Conservation (phyloP, 495 filamentous ascomycete species). For the Aspergillus baeticus region DNA sequence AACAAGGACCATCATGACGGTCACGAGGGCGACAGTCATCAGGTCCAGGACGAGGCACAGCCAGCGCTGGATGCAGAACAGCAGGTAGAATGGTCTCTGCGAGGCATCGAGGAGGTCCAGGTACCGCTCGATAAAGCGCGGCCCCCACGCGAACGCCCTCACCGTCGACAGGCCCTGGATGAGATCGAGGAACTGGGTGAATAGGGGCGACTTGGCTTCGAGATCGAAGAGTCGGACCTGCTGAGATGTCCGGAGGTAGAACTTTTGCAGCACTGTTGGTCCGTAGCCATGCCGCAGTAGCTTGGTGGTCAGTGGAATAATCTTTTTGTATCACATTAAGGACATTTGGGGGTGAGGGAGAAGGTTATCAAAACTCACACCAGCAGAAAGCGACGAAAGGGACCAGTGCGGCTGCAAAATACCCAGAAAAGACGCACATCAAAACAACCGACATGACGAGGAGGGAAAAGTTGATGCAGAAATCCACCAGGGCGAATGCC, state of each 20-base stretch:
- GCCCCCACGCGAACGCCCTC: background rate
- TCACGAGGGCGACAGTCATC: background rate
- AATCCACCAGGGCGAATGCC: background rate
- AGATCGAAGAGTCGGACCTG: background rate
- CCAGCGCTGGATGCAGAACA: slow-evolving; percentile 8
- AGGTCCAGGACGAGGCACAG: slow-evolving; percentile 4
- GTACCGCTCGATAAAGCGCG: background rate
- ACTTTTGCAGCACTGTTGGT: background rate
- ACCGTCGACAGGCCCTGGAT: background rate
- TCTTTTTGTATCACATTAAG: background rate
- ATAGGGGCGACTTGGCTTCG: background rate
- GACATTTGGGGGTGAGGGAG: background rate
- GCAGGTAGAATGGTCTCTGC: slow-evolving; percentile 4
- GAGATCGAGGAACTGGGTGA: background rate
- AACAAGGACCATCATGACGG: background rate
- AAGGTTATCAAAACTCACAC: background rate
- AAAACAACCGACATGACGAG: background rate
- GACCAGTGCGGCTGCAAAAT: background rate
- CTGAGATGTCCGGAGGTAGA: background rate
- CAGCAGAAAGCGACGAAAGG: background rate
- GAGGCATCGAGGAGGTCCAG: slow-evolving; percentile 16
- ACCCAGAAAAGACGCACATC: background rate
- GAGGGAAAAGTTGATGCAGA: background rate
- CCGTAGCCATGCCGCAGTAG: background rate
- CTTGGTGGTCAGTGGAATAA: background rate